Base-by-base conservation (phyloP, 2,329 filamentous ascomycete species). In the Stagonosporopsis tanaceti region DNA sequence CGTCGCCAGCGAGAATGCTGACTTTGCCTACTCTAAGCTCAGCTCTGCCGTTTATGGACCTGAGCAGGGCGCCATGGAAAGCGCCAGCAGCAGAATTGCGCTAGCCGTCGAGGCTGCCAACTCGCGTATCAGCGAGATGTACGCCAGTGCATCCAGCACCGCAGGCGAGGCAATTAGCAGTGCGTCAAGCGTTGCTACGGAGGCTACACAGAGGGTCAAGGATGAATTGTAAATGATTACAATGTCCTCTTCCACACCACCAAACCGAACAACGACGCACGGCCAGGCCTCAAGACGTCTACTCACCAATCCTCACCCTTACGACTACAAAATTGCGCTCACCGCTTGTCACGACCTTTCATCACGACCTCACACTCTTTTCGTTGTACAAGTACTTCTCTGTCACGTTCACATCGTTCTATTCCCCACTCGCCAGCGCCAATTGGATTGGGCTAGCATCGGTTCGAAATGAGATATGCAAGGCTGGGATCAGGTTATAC, bases 1-100 rank as follows among this genome's bases (percentile, higher is more conserved):
- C 4, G 77, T 74, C 12, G 81, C 79, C 8, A 77, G 76, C 11
- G 77, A 81, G 39, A 78, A 79, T 15, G 69, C 69, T 28, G 68
- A 70, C 30, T 64, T 69, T 34, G 66, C 68, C 5, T 67, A 62
- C 57, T 76, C 67, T 25, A 73, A 62, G 11, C 74, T 80, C 40
- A 82, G 79, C 64, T 76, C 71, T 6, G 80, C 78, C 0, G 63
- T 84, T 22, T 84, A 82, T 50, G 82, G 82, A 4, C 79, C 80
- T 3, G 75, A 79, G 55, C 75, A 78, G 58, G 75, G 78, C 24
- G 80, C 80, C 27, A 64, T 82, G 50, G 79, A 82, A 62, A 78
- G 78, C 48, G 76, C 80, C 11, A 75, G 78, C 55, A 77, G 70
- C 54, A 70, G 78, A 17, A 68, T 82, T 14, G 67, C 74, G 6